Base-by-base conservation (phyloP, 2,329 filamentous ascomycete species). In the Claviceps capensis region DNA sequence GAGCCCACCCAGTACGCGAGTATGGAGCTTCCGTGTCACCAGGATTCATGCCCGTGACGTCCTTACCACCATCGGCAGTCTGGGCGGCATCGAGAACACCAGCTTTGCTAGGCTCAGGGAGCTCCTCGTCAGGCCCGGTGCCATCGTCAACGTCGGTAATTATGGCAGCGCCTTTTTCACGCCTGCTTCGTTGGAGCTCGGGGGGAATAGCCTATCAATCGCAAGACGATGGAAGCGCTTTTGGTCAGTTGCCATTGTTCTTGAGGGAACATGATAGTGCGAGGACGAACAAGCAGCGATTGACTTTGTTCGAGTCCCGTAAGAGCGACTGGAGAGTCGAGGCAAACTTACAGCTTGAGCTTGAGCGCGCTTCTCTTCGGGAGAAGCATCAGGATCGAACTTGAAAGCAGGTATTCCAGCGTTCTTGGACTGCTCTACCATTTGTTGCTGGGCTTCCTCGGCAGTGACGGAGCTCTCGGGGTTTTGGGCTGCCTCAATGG, bases 311-410 rank as follows among this genome's bases (percentile, higher is more conserved):
- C 9, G 17, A 43, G 41, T 22, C 9, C 17, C 5, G 8, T 8
- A 6, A 16, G 38, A 5, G 17, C 17, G 42, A 26, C 17, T 13
- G 42, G 16, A 9, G 34, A 16, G n/a, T 11, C 8, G 16, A 40
- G 41, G 4, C n/a, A 11, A 52, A 49, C 84, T 61, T 76, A 95
- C 88, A 63, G 83, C 79, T 75, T 78, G 75, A 22, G 85, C 83
- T 65, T 90, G 86, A 36, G 84, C 84, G 55, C 79, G 83, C 73
- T 98, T 98, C 67, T 95, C 77, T 65, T 89, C 87, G 1, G 85
- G 77, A 44, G 77, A 83, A 43, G 89, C 90, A 72, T 95, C 72
- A 1, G 93, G 88, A 64, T 98, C 79, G 70, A 97, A 98, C 56
- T 83, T 79, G 65, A 86, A 93, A 57, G 88, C 90, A 34, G 83